A percentile compares a stretch with the other conserved stretches of the same genome.
These are phyloP conservation scores for Alisma plantagoaquatica DNA, from an alignment of 106 monocot species.

Conservation along the genomic window DNA sequence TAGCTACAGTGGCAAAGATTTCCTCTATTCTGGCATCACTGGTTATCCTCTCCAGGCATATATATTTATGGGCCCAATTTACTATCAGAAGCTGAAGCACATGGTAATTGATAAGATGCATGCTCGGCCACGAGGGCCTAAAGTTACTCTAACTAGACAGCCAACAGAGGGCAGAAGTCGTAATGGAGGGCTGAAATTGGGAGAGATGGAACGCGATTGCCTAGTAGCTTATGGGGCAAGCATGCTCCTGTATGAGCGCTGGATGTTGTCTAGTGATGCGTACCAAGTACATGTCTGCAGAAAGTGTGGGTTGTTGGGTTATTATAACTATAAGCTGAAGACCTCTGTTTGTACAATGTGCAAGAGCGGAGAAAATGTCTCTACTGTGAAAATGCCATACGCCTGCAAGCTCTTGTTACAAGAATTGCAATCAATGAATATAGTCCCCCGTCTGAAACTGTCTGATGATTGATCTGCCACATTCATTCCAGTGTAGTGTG, in stretches of 20 bases:
- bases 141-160: conserved; percentile 72
- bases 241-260: conserved; percentile 87
- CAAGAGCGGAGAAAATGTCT: conserved; percentile 75
- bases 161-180: conserved; percentile 91
- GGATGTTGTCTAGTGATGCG: conserved; percentile 94
- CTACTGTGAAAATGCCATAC: conserved; percentile 84
- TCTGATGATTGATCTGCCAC: conserved; percentile 9
- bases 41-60: conserved; percentile 95
- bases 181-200: conserved; percentile 81
- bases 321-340: conserved; percentile 91
- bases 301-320: conserved; percentile 84
- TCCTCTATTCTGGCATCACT: conserved; percentile 45
- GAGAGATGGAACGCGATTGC: conserved; percentile 99
- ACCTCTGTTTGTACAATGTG: conserved; percentile 79
- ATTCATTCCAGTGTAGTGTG: not conserved
- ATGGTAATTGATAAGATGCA: conserved; percentile 90
- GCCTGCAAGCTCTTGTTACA: conserved; percentile 93
- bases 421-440: conserved; percentile 88
- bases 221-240: conserved; percentile 97
- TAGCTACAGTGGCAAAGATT: conserved; percentile 19
- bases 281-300: conserved; percentile 80
- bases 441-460: conserved; percentile 62
- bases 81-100: conserved; percentile 96
- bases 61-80: conserved; percentile 99
- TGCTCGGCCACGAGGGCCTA: conserved; percentile 79